Evolutionary conservation across 495 filamentous ascomycete species (phyloP), one percentile per base, ranked within the genome.

Genomic region (Tuber calosporum): DNA sequence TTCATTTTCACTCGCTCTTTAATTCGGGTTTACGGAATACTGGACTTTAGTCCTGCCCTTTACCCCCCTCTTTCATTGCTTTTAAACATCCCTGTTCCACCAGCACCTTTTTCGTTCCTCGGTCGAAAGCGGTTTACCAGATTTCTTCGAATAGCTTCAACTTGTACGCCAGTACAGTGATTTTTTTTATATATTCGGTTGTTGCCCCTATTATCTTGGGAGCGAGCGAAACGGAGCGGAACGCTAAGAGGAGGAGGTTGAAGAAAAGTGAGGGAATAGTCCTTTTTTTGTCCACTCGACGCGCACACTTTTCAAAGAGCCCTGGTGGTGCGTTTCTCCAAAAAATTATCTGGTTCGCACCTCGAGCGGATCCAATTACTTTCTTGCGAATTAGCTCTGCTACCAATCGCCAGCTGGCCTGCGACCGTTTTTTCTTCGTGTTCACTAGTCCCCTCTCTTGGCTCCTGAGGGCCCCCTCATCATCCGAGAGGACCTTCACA

Each of bases 401-500:
- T 71, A 66, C 67, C 70, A 73, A 77, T 73, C 75, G 75, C 74
- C 39, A 39, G 76, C 76, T 77, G 76, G 76, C 76, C 76, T 73
- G 74, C 76, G 75, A 78, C 70, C 45, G 40, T 62, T 62, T 67
- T 72, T 70, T 45, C 67, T 70, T 78, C 43, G 70, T 68, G 68
- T 70, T 76, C 53, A 72, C 75, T 71, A 70, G 69, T n/a, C 76
- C 69, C 70, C 71, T 73, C 71, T 71, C 73, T 79, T 75, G 67
- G 76, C 72, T 77, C 58, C 66, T 42, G 67, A 68, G 19, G 37
- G 41, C 40, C 67, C 69, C 69, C 69, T 66, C 48, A n/a, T 43
- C 53, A 15, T 62, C 53, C 53, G 53, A 67, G 75, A 66, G 72
- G 68, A 48, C 72, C 72, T 72, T 71, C 68, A 69, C 72, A 73